Base-by-base conservation (phyloP, 768 basidiomycete species). In the Pleurotus eryngii region DNA sequence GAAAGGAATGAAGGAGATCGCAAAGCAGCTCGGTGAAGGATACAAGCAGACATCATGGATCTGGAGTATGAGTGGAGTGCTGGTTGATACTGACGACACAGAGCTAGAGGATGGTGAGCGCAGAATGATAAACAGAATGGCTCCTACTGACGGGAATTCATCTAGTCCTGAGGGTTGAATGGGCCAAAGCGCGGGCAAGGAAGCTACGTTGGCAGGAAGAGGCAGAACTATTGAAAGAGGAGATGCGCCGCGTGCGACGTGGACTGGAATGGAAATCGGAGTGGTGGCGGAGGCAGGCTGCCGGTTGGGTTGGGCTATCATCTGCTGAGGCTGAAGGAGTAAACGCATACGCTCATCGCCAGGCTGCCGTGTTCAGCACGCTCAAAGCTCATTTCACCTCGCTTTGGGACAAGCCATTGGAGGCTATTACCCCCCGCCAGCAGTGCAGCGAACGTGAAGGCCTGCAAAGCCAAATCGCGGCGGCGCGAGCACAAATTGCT, bases 1-100 rank as follows among this genome's bases (percentile, higher is more conserved):
- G 43, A 45, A 45, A 22, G n/a, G 43, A 22, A 17, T 45, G 43
- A 17, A 17, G 43, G 43, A 45, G 43, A 22, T 17, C 3, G 43
- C 43, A 45, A 45, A 22, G 43, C 30, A 17, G 17, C 35, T 53
- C 38, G 35, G 15, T n/a, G 55, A 57, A 47, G 59, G 55, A 15
- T 39, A 38, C 7, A 22, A 50, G 15, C 17, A 27, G 15, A 26
- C 56, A 15, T 59, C 47, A 12, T 59, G 59, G 59, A 59, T 59
- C 55, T 59, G 59, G 56, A 30, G 42, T 12, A 26, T 27, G 22
- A 30, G 45, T 11, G 37, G 20, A 14, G 43, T 24, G n/a, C 38
- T 37, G 20, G 48, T 43, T 40, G 37, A 18, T 18, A 54, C 24
- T n/a, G 56, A 20, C 15, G 26, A 59, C 20, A 12, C n/a, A 39